Evolutionary conservation across 495 filamentous ascomycete genomes (phyloP), one percentile per base, ranked within the genome.

Genomic region (Penicillium macrosclerotiorum): DNA sequence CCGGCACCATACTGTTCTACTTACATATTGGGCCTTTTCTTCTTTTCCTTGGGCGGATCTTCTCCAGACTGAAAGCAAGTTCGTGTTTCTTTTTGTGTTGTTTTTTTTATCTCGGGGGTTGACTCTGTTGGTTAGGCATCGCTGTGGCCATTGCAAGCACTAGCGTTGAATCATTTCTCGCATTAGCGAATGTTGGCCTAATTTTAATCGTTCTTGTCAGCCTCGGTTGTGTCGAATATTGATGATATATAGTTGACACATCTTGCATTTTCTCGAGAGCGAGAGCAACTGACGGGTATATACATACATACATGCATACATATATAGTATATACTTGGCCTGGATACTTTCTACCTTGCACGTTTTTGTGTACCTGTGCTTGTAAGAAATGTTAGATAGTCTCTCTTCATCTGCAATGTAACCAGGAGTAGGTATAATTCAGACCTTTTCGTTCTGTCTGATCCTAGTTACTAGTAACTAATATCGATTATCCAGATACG

Each of bases 201-300:
- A 53, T 31, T 7, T 34, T 49, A 53, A 53, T 53, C 22, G 22
- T 37, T 43, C 14, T 37, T 13, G 7, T 38, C 20, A 5, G 25
- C 37, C 42, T 45, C 38, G 8, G 16, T 20, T 23, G 18, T 20
- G 12, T 9, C 32, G 25, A 20, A 49, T 40, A 30, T 26, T 36
- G 13, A 19, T 36, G 33, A 36, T n/a, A 22, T 36, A 36, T 36
- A 20, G n/a, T n/a, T n/a, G n/a, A n/a, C n/a, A n/a, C n/a, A n/a
- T n/a, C n/a, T n/a, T n/a, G n/a, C n/a, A n/a, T n/a, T n/a, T n/a
- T n/a, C n/a, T n/a, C n/a, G n/a, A n/a, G n/a, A n/a, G n/a, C n/a
- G n/a, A n/a, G n/a, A n/a, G n/a, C n/a, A n/a, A n/a, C n/a, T n/a
- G n/a, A n/a, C n/a, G n/a, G n/a, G n/a, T n/a, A n/a, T n/a, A n/a